phyloP scores from a whole-genome alignment of 2,329 filamentous ascomycete species.

The Ceratocystis cacaofunesta region DNA sequence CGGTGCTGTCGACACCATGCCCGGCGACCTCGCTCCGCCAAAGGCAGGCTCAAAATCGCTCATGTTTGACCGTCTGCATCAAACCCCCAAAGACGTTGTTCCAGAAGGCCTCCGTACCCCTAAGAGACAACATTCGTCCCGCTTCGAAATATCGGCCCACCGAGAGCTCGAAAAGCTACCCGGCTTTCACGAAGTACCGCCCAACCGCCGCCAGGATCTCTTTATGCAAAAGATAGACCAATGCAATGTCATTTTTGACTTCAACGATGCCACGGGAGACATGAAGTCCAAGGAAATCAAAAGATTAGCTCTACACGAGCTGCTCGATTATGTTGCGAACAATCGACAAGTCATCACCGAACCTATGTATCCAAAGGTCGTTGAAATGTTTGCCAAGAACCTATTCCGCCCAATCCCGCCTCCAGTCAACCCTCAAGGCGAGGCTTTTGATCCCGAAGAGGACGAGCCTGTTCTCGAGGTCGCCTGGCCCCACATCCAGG shows the following conservation, averaged over 20 bases:
- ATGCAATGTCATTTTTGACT: conserved; percentile 99
- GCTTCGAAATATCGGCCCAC: conserved; percentile 95
- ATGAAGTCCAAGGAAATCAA: conserved; percentile 99
- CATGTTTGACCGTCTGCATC: conserved; percentile 76
- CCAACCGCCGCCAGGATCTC: conserved; percentile 83
- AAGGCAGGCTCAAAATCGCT: conserved; percentile 82
- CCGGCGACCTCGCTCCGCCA: conserved; percentile 85
- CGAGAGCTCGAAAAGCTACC: conserved; percentile 93
- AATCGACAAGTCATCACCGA: conserved; percentile 97
- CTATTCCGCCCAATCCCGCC: conserved; percentile 93
- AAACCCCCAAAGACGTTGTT: conserved; percentile 80
- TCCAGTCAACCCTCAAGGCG: conserved; percentile 92
- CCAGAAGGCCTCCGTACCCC: conserved; percentile 90
- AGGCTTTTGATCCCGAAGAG: conserved; percentile 96
- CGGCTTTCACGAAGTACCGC: conserved; percentile 93
- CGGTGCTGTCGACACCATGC: conserved; percentile 93
- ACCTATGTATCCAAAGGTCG: conserved; percentile 95
- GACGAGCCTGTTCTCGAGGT: conserved; percentile 96
- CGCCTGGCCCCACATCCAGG: conserved; percentile 97
- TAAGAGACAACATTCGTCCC: conserved; percentile 90
- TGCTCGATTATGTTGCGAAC: conserved; percentile 96
- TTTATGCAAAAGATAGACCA: conserved; percentile 99
- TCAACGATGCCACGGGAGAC: conserved; percentile 93
- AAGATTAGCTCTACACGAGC: conserved; percentile 81
- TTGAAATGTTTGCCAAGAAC: conserved; percentile 99